These are phyloP conservation scores for Gracilaria caudata DNA, from an alignment of 23 red algal genomes.

Conservation along the genomic window DNA sequence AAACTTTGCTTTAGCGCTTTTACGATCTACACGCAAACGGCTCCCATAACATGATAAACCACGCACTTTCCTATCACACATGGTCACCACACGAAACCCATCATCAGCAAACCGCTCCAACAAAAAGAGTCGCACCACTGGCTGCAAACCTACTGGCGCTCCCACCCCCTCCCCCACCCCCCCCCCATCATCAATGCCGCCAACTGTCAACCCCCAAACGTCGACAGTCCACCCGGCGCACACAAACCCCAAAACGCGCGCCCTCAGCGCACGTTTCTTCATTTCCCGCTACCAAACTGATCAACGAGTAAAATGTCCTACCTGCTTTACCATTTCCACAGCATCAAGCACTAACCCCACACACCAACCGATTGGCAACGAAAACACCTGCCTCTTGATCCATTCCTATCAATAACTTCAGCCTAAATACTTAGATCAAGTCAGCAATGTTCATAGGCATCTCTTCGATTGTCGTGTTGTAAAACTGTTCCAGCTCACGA, in stretches of 20 bases:
- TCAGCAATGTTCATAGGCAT: conserved; percentile 98
- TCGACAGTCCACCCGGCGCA: background rate
- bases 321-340: too few species aligned
- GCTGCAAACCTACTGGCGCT: background rate
- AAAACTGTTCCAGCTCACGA: conserved; percentile 91
- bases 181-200: background rate
- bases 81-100: background rate
- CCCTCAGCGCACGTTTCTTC: background rate
- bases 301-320: background rate
- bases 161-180: too few species aligned
- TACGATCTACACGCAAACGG: background rate
- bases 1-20: background rate
- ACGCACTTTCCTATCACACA: background rate
- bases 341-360: background rate
- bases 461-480: conserved; percentile 95
- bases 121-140: background rate
- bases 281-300: background rate
- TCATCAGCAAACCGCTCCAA: background rate
- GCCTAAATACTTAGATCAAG: conserved; percentile 74
- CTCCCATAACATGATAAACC: background rate
- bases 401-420: background rate
- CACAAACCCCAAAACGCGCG: background rate
- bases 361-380: conserved; percentile 15
- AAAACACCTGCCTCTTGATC: conserved; percentile 29
- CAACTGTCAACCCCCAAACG: background rate